Percentiles rank a stretch among this genome's conserved stretches.
Evolutionary conservation across 768 basidiomycete species (phyloP).

Genomic region (Suillus placidus): DNA sequence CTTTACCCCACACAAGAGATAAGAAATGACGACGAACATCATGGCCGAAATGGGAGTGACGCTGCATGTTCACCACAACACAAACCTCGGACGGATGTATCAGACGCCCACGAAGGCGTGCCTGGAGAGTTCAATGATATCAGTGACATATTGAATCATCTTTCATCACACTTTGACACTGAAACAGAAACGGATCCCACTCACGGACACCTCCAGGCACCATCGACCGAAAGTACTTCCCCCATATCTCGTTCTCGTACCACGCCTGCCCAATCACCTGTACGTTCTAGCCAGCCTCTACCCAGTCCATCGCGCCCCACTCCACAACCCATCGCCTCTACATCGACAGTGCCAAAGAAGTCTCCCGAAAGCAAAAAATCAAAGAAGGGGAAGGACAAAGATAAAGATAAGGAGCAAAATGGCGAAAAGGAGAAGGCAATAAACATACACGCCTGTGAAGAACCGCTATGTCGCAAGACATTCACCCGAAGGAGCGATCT

Average conservation of each 20-base stretch:
- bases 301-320: constrained; percentile 37
- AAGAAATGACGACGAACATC: constrained; percentile 19
- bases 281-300: constrained; percentile 36
- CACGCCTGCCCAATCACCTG: constrained; percentile 25
- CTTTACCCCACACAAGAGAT: constrained; percentile 48
- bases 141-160: constrained; percentile 75
- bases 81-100: constrained; percentile 26
- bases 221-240: constrained; percentile 32
- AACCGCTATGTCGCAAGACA: constrained; percentile 74
- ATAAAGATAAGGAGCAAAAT: constrained; percentile 18
- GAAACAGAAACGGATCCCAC: constrained; percentile 46
- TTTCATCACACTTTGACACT: constrained; percentile 69
- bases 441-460: constrained; percentile 65
- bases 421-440: constrained; percentile 48
- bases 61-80: constrained; percentile 39
- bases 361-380: constrained; percentile 26
- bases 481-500: constrained; percentile 86
- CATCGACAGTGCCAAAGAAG: constrained; percentile 43
- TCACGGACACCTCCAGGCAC: constrained; percentile 44
- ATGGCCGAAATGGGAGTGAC: constrained; percentile 44
- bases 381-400: constrained; percentile 33
- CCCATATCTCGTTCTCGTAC: constrained; percentile 34
- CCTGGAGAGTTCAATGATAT: constrained; percentile 70
- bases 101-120: constrained; percentile 50
- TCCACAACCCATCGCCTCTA: constrained; percentile 53